phyloP scores from a whole-genome alignment of 257 asterid genomes.

The Gynochthodes officinalis region DNA sequence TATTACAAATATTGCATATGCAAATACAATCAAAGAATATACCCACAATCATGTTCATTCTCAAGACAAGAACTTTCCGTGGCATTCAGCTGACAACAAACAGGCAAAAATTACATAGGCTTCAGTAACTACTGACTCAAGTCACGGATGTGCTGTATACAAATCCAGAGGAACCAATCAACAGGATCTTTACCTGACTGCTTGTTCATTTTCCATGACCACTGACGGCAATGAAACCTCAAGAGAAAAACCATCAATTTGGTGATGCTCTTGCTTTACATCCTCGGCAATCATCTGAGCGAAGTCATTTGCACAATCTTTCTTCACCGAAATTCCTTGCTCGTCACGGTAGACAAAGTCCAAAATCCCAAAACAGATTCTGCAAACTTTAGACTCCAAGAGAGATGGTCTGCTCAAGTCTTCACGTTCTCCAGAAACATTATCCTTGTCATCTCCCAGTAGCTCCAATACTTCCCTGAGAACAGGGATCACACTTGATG shows the following conservation, averaged over 20 bases:
- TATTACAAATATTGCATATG: not conserved
- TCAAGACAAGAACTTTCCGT: not conserved
- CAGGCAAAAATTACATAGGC: not conserved
- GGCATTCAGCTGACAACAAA: not conserved
- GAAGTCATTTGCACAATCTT: constrained; percentile 50
- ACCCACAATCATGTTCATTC: not conserved
- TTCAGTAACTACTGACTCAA: not conserved
- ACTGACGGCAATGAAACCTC: constrained; percentile 69
- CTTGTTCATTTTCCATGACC: constrained; percentile 62
- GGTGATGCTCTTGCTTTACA: constrained; percentile 51
- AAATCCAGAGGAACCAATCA: constrained; percentile 14
- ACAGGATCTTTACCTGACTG: constrained; percentile 53
- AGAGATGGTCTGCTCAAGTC: constrained; percentile 23
- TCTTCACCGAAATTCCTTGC: constrained; percentile 36
- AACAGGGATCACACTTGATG: constrained; percentile 32
- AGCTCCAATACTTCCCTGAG: constrained; percentile 38
- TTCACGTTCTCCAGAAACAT: constrained; percentile 23
- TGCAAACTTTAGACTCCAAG: constrained; percentile 47
- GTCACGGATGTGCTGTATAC: not conserved
- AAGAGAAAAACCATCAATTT: constrained; percentile 57
- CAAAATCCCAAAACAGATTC: constrained; percentile 69
- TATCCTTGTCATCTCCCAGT: constrained; percentile 30
- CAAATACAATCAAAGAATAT: not conserved
- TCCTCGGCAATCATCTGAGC: constrained; percentile 45
- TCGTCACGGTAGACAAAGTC: constrained; percentile 55